Evolutionary conservation across 768 basidiomycete genomes (phyloP).

Genomic region (Lactarius psammicola): DNA sequence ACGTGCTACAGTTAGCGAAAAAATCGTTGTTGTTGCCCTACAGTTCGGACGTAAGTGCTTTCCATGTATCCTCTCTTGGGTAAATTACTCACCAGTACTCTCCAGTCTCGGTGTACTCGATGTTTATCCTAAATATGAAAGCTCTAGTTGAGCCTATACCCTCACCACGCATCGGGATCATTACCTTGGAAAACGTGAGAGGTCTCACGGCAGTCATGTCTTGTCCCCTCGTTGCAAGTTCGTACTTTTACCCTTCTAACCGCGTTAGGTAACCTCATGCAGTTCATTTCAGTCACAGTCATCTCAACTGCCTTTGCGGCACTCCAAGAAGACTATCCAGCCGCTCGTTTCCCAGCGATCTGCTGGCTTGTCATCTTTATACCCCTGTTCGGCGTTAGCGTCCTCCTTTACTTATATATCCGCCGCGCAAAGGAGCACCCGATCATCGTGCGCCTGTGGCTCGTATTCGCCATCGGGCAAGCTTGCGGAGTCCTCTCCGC

Average conservation of each 20-base stretch:
- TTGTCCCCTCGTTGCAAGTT: slow-evolving; percentile 16
- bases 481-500: slow-evolving; percentile 20
- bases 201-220: slow-evolving; percentile 19
- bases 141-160: slow-evolving; percentile 24
- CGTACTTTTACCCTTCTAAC: background rate
- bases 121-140: slow-evolving; percentile 22
- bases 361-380: slow-evolving; percentile 26
- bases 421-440: slow-evolving; percentile 13
- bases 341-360: slow-evolving; percentile 20
- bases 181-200: slow-evolving; percentile 11
- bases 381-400: slow-evolving; percentile 22
- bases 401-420: slow-evolving; percentile 21
- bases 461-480: slow-evolving; percentile 21
- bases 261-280: background rate
- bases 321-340: slow-evolving; percentile 23
- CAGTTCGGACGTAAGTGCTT: slow-evolving; percentile 22
- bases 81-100: background rate
- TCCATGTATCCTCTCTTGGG: background rate
- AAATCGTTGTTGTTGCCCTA: slow-evolving; percentile 11
- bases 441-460: slow-evolving; percentile 24
- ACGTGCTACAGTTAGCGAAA: slow-evolving; percentile 7
- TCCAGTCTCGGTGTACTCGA: slow-evolving; percentile 19
- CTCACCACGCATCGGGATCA: background rate
- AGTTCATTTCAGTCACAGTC: slow-evolving; percentile 11
- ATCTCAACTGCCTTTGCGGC: slow-evolving; percentile 20